phyloP scores from a whole-genome alignment of 176 grass and related monocot species.

The Raddia guianensis region DNA sequence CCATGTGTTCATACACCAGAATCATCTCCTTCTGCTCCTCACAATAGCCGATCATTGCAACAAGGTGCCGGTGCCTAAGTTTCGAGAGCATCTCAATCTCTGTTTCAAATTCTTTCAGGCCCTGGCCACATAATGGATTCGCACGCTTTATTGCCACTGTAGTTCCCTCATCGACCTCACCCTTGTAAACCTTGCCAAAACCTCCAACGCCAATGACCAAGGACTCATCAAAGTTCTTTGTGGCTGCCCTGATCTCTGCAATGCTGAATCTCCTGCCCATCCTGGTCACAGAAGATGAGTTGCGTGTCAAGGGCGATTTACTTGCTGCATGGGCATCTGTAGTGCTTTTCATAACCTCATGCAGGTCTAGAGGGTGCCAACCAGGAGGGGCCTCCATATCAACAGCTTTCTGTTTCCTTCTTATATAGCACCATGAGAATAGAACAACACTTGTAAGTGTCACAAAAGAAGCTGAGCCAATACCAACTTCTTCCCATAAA shows the following conservation, averaged over 20 bases:
- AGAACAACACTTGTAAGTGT: conserved; percentile 49
- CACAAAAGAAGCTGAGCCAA: conserved; percentile 53
- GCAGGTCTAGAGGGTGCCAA: conserved; percentile 89
- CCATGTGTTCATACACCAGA: conserved; percentile 96
- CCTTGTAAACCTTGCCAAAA: conserved; percentile 95
- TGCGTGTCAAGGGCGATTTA: conserved; percentile 49
- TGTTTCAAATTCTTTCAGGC: conserved; percentile 89
- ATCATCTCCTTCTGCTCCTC: conserved; percentile 97
- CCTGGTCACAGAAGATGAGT: conserved; percentile 42
- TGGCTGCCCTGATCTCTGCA: conserved; percentile 73
- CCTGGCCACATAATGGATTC: conserved; percentile 75
- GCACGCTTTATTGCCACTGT: conserved; percentile 84
- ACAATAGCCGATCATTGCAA: conserved; percentile 93
- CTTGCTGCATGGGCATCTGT: conserved; percentile 61
- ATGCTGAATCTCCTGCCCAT: conserved; percentile 76
- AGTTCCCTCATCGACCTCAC: conserved; percentile 64
- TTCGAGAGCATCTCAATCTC: conserved; percentile 98
- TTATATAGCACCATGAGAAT: conserved; percentile 60
- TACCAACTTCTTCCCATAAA: conserved; percentile 62
- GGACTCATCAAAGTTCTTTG: conserved; percentile 86
- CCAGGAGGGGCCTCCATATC: conserved; percentile 65
- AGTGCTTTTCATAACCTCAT: conserved; percentile 87
- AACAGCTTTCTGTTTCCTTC: conserved; percentile 59
- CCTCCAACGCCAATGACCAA: conserved; percentile 83
- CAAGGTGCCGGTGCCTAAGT: conserved; percentile 94